Evolutionary conservation across 352 stramenopile genomes (phyloP).

Genomic region (Globisporangium orthogonon): DNA sequence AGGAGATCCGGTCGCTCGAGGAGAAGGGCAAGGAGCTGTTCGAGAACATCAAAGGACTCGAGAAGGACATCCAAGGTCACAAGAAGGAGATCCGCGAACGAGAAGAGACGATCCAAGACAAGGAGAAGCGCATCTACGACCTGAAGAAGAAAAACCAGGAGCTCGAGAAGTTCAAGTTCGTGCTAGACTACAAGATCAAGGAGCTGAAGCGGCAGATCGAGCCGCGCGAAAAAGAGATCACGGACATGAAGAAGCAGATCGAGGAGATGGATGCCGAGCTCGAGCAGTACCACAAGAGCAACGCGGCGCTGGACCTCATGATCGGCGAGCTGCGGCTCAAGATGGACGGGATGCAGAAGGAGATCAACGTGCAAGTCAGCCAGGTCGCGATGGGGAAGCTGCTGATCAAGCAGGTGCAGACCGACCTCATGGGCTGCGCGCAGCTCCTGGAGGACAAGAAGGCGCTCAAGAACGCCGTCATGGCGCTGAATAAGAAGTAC

Average conservation of each 20-base stretch:
- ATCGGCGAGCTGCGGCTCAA: conserved; percentile 93
- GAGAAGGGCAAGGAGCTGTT: conserved; percentile 91
- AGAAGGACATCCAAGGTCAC: conserved; percentile 91
- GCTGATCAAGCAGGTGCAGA: conserved; percentile 74
- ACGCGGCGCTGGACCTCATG: conserved; percentile 91
- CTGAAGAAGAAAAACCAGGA: conserved; percentile 97
- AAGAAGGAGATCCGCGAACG: conserved; percentile 92
- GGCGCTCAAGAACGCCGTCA: conserved; percentile 65
- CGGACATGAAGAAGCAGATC: conserved; percentile 93
- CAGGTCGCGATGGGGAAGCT: conserved; percentile 59
- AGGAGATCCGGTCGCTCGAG: conserved; percentile 89
- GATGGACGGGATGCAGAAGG: conserved; percentile 90
- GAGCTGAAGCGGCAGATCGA: conserved; percentile 96
- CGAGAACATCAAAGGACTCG: conserved; percentile 88
- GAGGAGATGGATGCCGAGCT: conserved; percentile 94
- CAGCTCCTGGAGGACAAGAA: conserved; percentile 78
- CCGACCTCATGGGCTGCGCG: conserved; percentile 61
- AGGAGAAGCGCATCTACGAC: conserved; percentile 96
- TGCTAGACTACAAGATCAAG: conserved; percentile 97
- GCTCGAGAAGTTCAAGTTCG: conserved; percentile 97
- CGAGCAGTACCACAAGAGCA: conserved; percentile 94
- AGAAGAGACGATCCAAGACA: conserved; percentile 94
- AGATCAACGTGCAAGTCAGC: conserved; percentile 61
- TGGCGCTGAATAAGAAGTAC: conserved; percentile 85
- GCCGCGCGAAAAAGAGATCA: conserved; percentile 92